Base-by-base conservation (phyloP, 805 yeast genomes). In the Pichia scutulata region DNA sequence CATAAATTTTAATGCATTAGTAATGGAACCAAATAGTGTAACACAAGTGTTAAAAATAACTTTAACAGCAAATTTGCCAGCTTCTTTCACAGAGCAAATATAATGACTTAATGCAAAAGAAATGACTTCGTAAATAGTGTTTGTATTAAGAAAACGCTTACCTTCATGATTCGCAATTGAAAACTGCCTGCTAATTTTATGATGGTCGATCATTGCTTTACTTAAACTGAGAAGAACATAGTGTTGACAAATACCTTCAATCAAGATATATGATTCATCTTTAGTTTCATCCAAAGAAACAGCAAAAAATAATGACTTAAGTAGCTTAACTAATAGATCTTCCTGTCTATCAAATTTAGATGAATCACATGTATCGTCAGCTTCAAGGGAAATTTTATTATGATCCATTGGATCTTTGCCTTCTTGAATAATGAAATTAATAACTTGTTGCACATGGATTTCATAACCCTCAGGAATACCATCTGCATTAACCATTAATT, bases 131-230 rank as follows among this genome's bases (percentile, higher is more conserved):
- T 89, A 73, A 39, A 89, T 70, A 0, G 86, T 76, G 30, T 80
- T 78, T 53, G 89, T 92, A 48, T 82, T 81, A 23, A 90, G 72
- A 52, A 75, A 74, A 5, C 82, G 80, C 39, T 74, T 72, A 0
- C 97, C 97, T 66, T 89, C 96, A 52, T 84, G 80, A 54, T 88
- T 89, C 49, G 79, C 78, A 24, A 89, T 82, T 12, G 83, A 78
- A 62, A 92, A 92, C 13, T 82, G 75, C 25, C 90, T 71, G 57
- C 80, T 78, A 62, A 80, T 74, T 66, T 81, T 82, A 48, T 86
- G 69, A 55, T 83, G 82, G 46, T 84, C 87, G 18, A 81, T 69
- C 43, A 89, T 74, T 0, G 87, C 82, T 40, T 83, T 82, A 18
- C 89, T 86, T 43, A 90, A 75, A 55, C 89, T 87, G 9, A 89